These are phyloP conservation scores for Plasmodium knowlesi DNA, from an alignment of 169 alveolate species.

Conservation along the genomic window DNA sequence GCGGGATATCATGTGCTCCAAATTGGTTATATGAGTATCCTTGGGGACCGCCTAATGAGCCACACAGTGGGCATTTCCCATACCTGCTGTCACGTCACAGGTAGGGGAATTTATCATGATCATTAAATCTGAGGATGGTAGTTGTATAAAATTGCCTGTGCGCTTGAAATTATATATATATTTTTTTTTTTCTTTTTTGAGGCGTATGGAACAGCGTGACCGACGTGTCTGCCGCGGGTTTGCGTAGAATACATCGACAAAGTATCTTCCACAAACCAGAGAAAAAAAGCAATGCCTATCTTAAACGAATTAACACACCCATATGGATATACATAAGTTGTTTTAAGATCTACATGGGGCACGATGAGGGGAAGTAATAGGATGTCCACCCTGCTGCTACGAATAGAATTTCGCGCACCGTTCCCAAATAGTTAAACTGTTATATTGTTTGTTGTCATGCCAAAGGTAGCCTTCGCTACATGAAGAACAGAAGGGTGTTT, in stretches of 20 bases:
- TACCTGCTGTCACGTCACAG: slow-evolving; percentile 23
- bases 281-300: not conserved
- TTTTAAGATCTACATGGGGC: not conserved
- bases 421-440: not conserved
- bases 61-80: not conserved
- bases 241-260: not conserved
- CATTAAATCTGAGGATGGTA: not conserved
- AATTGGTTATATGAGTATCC: not conserved
- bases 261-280: not conserved
- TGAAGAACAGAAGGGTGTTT: not conserved
- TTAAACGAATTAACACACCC: not conserved
- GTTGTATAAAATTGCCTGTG: not conserved
- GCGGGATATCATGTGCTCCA: not conserved
- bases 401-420: not conserved
- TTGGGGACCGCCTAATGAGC: not conserved
- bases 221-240: not conserved
- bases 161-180: not conserved
- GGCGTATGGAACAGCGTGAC: not conserved
- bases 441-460: not conserved
- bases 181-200: not conserved
- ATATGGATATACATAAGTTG: not conserved
- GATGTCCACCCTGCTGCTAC: not conserved
- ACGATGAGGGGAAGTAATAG: not conserved
- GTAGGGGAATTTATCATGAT: slow-evolving; percentile 17
- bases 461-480: not conserved